Evolutionary conservation across 1,284 basidiomycete genomes (phyloP).

Genomic region (Pyrrhoderma lamaoense): DNA sequence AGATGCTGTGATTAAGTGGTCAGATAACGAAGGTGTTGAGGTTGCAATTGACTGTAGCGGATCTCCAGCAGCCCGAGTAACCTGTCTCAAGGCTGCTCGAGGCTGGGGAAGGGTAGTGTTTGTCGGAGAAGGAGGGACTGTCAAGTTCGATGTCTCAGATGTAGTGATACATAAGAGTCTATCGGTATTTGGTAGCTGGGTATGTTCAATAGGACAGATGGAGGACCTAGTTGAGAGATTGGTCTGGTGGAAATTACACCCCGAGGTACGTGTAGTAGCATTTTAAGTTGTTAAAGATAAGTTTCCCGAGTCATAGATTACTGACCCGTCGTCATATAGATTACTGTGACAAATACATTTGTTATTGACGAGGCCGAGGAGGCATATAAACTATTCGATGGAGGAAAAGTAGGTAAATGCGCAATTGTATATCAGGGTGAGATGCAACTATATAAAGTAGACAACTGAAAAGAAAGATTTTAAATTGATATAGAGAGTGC

Average conservation of each 20-base stretch:
- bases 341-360: constrained; percentile 18
- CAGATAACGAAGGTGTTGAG: constrained; percentile 15
- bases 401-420: constrained; percentile 18
- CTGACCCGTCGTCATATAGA: neutral
- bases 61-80: constrained; percentile 11
- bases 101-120: constrained; percentile 18
- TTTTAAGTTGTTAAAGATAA: neutral
- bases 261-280: constrained; percentile 13
- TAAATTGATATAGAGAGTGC: too few species aligned
- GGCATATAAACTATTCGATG: constrained; percentile 17
- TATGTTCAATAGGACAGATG: constrained; percentile 19
- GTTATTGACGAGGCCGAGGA: constrained; percentile 13
- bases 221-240: constrained; percentile 17
- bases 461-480: too few species aligned
- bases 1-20: constrained; percentile 8
- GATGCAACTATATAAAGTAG: constrained; percentile 10
- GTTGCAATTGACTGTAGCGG: constrained; percentile 19
- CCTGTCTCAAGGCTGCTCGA: constrained; percentile 14
- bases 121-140: constrained; percentile 16
- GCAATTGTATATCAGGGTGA: constrained; percentile 18
- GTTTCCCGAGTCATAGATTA: too few species aligned
- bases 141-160: constrained; percentile 17
- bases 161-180: constrained; percentile 18
- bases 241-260: constrained; percentile 17
- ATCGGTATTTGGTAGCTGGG: constrained; percentile 18